Conservation (phyloP, 1,139 yeast genomes). For the Pichia sp. region DNA sequence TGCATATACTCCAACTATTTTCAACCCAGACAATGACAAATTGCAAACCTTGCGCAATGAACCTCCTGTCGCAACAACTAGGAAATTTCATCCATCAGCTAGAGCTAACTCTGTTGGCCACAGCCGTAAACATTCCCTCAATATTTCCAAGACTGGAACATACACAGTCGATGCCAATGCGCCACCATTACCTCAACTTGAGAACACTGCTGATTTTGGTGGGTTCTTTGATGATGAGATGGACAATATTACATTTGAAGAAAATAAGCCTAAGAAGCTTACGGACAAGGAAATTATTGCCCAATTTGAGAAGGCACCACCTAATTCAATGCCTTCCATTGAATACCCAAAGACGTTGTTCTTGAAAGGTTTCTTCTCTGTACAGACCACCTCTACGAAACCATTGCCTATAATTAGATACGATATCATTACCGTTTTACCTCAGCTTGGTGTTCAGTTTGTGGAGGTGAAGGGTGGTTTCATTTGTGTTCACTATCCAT, state of each 20-base stretch:
- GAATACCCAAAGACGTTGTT: slow-evolving; percentile 89
- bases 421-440: slow-evolving; percentile 73
- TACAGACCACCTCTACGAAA: slow-evolving; percentile 91
- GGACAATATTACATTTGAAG: slow-evolving; percentile 24
- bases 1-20: slow-evolving; percentile 25
- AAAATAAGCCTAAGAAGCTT: slow-evolving; percentile 28
- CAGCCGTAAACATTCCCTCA: slow-evolving; percentile 55
- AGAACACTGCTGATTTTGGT: slow-evolving; percentile 25
- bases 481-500: slow-evolving; percentile 68
- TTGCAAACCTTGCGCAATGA: background rate
- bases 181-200: slow-evolving; percentile 42
- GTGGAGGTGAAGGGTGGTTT: slow-evolving; percentile 95
- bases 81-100: slow-evolving; percentile 69
- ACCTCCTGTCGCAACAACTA: slow-evolving; percentile 14
- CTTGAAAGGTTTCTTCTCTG: slow-evolving; percentile 91
- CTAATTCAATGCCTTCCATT: slow-evolving; percentile 86
- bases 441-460: slow-evolving; percentile 69
- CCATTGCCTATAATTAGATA: slow-evolving; percentile 85
- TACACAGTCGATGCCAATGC: slow-evolving; percentile 29
- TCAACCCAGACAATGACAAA: slow-evolving; percentile 12
- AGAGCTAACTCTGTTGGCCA: slow-evolving; percentile 88
- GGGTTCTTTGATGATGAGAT: slow-evolving; percentile 64
- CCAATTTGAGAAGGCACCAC: slow-evolving; percentile 62
- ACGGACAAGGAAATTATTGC: slow-evolving; percentile 61
- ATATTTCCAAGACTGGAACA: slow-evolving; percentile 24